phyloP scores from a whole-genome alignment of 441 rosid species.

The Adansonia gregorii region DNA sequence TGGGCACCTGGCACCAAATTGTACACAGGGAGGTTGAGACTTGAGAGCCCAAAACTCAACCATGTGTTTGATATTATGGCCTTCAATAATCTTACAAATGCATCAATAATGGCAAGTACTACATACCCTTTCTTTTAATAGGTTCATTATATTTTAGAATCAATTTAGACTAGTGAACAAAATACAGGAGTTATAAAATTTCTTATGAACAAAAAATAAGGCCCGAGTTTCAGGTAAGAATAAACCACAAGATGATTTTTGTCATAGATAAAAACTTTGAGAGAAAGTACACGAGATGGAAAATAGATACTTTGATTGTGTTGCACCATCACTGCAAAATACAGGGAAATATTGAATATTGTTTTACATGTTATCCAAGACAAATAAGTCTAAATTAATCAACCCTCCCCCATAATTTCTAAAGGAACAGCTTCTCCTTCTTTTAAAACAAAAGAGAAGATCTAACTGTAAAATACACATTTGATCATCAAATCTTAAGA shows the following conservation, averaged over 20 bases:
- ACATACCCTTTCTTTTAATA: neutral
- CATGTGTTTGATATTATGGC: conserved; percentile 39
- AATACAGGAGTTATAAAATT: neutral
- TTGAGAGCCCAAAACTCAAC: conserved; percentile 31
- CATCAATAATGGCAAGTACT: neutral
- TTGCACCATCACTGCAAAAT: conserved; percentile 11
- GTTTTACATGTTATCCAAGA: conserved; percentile 12
- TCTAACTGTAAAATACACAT: neutral
- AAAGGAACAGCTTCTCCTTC: conserved; percentile 8
- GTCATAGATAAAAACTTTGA: neutral
- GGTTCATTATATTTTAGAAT: neutral
- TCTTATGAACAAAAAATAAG: no score
- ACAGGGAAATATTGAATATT: neutral
- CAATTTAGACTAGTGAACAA: neutral
- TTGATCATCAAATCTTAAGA: neutral
- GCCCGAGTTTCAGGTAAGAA: no score
- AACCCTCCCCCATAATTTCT: conserved; percentile 13
- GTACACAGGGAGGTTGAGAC: neutral
- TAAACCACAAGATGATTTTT: neutral
- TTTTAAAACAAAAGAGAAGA: conserved; percentile 4
- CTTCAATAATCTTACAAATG: conserved; percentile 33
- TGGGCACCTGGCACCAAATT: conserved; percentile 2
- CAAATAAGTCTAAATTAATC: neutral
- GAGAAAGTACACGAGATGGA: neutral
- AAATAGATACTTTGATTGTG: neutral